These are phyloP conservation scores for Rheum nobile DNA, from an alignment of 148 eudicot genomes.

Conservation along the genomic window DNA sequence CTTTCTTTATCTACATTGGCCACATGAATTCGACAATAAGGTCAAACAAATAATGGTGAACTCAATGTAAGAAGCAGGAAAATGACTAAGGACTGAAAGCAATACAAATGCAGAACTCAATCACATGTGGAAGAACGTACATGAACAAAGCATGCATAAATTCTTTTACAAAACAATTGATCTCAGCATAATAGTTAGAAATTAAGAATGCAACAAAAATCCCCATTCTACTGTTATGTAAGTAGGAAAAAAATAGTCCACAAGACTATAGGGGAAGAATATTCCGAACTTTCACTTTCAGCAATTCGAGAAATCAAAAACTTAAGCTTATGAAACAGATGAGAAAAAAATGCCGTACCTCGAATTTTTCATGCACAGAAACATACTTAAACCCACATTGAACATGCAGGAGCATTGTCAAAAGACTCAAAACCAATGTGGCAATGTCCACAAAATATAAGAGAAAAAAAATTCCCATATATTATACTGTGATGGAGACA, in stretches of 20 bases:
- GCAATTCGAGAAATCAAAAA: background rate
- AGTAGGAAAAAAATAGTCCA: background rate
- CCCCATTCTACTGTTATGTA: background rate
- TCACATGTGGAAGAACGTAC: background rate
- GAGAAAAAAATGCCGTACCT: background rate
- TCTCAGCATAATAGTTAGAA: background rate
- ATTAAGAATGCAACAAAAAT: background rate
- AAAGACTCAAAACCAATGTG: background rate
- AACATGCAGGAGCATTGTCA: background rate
- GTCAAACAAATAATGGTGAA: background rate
- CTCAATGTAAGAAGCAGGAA: background rate
- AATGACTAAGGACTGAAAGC: background rate
- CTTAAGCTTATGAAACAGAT: background rate
- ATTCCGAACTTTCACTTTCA: background rate
- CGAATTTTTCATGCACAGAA: background rate
- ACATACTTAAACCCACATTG: background rate
- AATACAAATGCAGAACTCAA: background rate
- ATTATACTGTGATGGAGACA: background rate
- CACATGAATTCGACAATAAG: background rate
- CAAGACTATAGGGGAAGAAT: background rate
- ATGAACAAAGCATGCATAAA: background rate
- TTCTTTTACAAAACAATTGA: background rate
- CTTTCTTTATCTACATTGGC: conserved; percentile 4
- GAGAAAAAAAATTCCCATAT: background rate
- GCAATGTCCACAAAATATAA: background rate